Percentiles rank a stretch among this genome's conserved stretches.
phyloP scores from a whole-genome alignment of 2,329 filamentous ascomycete genomes.

The Alternaria novae-zelandiae region DNA sequence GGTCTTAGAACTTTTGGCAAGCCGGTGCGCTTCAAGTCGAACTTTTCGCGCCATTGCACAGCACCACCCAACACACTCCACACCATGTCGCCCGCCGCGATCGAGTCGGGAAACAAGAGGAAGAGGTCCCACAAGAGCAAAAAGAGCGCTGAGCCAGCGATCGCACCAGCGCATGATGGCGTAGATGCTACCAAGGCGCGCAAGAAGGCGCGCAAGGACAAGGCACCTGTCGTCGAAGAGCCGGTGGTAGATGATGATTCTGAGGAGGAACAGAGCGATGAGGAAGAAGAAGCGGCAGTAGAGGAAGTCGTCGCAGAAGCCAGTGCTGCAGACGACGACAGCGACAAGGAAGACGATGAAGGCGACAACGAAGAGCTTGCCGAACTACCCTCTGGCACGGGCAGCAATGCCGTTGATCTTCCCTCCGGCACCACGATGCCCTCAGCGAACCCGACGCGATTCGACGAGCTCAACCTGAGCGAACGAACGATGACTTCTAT shows the following conservation, averaged over 20 bases:
- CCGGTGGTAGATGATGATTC: slow-evolving; percentile 22
- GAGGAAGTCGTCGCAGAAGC: slow-evolving; percentile 40
- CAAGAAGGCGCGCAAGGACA: slow-evolving; percentile 46
- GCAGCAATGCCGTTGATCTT: slow-evolving; percentile 51
- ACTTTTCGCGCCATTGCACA: slow-evolving; percentile 8
- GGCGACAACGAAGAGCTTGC: slow-evolving; percentile 24
- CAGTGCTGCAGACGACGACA: slow-evolving; percentile 33
- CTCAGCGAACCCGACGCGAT: slow-evolving; percentile 69
- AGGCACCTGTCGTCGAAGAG: slow-evolving; percentile 44
- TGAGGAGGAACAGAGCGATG: slow-evolving; percentile 45
- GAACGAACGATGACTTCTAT: slow-evolving; percentile 90
- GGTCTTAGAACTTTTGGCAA: slow-evolving; percentile 7
- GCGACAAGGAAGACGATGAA: slow-evolving; percentile 35
- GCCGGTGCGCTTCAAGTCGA: slow-evolving; percentile 5
- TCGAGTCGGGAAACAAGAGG: slow-evolving; percentile 52
- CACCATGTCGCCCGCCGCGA: slow-evolving; percentile 48
- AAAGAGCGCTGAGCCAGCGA: slow-evolving; percentile 34
- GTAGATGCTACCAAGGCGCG: slow-evolving; percentile 40
- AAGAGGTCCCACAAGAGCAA: slow-evolving; percentile 56
- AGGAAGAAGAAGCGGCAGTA: slow-evolving; percentile 41
- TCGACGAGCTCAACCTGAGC: slow-evolving; percentile 82
- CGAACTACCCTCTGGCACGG: slow-evolving; percentile 13
- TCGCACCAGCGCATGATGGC: slow-evolving; percentile 18
- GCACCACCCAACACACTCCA: slow-evolving; percentile 1
- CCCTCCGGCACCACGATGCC: slow-evolving; percentile 65